Evolutionary conservation across 2,329 filamentous ascomycete species (phyloP).

Genomic region (Aspergillus alliaceus): DNA sequence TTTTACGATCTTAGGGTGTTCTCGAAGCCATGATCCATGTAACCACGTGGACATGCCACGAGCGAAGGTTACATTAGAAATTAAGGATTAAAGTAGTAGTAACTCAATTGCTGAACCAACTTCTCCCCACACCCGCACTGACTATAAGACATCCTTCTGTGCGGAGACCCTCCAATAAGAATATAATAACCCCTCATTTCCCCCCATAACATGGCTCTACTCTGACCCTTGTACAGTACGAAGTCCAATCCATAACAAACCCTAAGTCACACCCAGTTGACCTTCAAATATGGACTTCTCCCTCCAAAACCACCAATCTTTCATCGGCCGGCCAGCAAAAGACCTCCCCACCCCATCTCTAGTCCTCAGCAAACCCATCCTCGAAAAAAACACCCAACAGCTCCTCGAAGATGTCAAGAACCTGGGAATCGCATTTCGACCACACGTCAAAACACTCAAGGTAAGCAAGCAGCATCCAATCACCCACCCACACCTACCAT

Average conservation of each 20-base stretch:
- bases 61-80: too few relatives aligned
- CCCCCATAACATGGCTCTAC: too few relatives aligned
- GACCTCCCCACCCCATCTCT: constrained; percentile 43
- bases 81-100: too few relatives aligned
- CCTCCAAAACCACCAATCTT: constrained; percentile 32
- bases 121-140: too few relatives aligned
- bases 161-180: too few relatives aligned
- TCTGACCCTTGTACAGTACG: too few relatives aligned
- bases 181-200: too few relatives aligned
- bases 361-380: constrained; percentile 38
- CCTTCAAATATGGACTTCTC: constrained; percentile 29
- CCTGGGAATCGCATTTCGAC: constrained; percentile 40
- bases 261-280: neutral
- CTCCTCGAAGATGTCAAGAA: constrained; percentile 42
- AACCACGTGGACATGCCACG: too few relatives aligned
- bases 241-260: too few relatives aligned
- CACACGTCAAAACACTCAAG: constrained; percentile 50
- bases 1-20: neutral
- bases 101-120: too few relatives aligned
- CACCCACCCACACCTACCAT: neutral
- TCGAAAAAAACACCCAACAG: constrained; percentile 40
- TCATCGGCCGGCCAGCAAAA: constrained; percentile 34
- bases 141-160: too few relatives aligned
- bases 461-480: constrained; percentile 20
- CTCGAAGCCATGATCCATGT: neutral